phyloP scores from a whole-genome alignment of 2,329 filamentous ascomycete genomes.

The Fusarium floridanum region DNA sequence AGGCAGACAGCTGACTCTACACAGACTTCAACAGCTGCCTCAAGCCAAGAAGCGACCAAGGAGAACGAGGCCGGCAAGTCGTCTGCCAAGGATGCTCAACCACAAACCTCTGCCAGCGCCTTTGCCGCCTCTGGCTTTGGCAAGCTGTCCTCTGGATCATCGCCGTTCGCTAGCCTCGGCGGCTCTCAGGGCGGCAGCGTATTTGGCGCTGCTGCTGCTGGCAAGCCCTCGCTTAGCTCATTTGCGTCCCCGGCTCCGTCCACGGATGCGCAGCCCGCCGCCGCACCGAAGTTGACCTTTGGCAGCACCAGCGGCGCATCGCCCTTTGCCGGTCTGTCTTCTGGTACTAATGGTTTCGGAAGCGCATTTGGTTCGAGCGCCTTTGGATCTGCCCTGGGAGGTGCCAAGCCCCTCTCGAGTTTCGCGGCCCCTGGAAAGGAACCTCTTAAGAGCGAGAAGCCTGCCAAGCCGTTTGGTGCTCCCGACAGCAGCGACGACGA shows the following conservation, averaged over 20 bases:
- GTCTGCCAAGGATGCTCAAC: conserved; percentile 43
- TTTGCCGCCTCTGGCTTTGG: conserved; percentile 79
- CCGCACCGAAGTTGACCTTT: conserved; percentile 64
- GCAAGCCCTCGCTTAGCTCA: conserved; percentile 52
- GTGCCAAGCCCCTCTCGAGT: conserved; percentile 66
- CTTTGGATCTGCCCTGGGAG: conserved; percentile 54
- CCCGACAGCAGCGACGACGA: conserved; percentile 75
- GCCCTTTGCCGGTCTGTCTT: conserved; percentile 62
- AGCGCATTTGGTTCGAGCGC: conserved; percentile 56
- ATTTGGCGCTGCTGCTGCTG: conserved; percentile 59
- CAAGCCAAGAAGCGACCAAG: conserved; percentile 38
- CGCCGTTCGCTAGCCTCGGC: conserved; percentile 73
- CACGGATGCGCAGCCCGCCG: conserved; percentile 43
- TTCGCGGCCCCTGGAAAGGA: conserved; percentile 75
- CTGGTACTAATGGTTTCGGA: conserved; percentile 63
- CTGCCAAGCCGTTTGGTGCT: conserved; percentile 81
- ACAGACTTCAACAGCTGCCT: conserved; percentile 36
- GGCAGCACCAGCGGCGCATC: conserved; percentile 57
- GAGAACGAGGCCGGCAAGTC: conserved; percentile 40
- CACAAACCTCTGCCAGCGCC: conserved; percentile 67
- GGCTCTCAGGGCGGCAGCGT: conserved; percentile 60
- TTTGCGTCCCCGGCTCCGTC: conserved; percentile 49
- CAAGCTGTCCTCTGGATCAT: conserved; percentile 72
- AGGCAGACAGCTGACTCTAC: conserved; percentile 23
- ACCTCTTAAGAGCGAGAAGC: conserved; percentile 68